Evolutionary conservation across 2,329 filamentous ascomycete species (phyloP).

Genomic region (Aspergillus phoenicis): DNA sequence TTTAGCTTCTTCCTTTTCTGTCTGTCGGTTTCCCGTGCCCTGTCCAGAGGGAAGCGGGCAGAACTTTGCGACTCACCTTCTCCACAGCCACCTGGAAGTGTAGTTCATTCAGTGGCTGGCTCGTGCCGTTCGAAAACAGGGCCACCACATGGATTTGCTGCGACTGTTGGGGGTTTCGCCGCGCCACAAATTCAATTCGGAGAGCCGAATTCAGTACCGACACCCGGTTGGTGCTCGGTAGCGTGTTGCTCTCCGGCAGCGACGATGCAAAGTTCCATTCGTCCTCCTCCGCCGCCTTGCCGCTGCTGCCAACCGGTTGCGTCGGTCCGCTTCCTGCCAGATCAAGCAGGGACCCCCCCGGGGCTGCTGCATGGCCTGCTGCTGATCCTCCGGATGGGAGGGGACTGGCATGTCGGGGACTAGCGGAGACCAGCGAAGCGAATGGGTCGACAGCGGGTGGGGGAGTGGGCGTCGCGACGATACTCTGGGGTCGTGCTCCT

Average conservation of each 20-base stretch:
- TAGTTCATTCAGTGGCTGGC: constrained; percentile 72
- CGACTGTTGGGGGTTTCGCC: constrained; percentile 56
- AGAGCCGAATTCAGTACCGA: constrained; percentile 71
- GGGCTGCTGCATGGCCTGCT: constrained; percentile 21
- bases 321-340: constrained; percentile 28
- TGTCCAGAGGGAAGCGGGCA: neutral
- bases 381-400: constrained; percentile 32
- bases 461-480: constrained; percentile 38
- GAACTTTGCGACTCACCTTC: constrained; percentile 62
- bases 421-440: constrained; percentile 57
- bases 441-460: constrained; percentile 59
- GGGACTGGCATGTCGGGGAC: constrained; percentile 52
- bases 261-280: constrained; percentile 94
- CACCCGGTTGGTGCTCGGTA: constrained; percentile 64
- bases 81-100: constrained; percentile 93
- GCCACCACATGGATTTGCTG: constrained; percentile 70
- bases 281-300: constrained; percentile 67
- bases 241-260: constrained; percentile 62
- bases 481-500: constrained; percentile 35
- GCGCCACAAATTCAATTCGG: constrained; percentile 72
- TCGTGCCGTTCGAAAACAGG: constrained; percentile 79
- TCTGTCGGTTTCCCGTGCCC: neutral
- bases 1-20: neutral
- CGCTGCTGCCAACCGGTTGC: constrained; percentile 31
- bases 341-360: constrained; percentile 37